Base-by-base conservation (phyloP, 768 basidiomycete species). In the Termitomyces sp. region DNA sequence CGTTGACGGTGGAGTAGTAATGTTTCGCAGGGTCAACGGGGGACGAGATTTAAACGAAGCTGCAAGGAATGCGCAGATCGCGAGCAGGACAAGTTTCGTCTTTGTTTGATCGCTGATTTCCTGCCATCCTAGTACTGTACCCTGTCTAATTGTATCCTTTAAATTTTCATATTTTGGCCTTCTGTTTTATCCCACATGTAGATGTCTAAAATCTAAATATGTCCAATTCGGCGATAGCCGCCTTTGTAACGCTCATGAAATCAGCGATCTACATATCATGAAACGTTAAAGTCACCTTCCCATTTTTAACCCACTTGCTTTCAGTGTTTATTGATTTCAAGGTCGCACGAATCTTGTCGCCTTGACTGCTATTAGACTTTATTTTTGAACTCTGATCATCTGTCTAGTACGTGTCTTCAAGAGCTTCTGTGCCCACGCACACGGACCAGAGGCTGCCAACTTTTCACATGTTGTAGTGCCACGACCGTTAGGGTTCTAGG, bases 21-120 rank as follows among this genome's bases (percentile, higher is more conserved):
- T 89, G n/a, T 78, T 84, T 65, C 75, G 79, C 70, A 79, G 88
- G 60, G 79, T 78, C 2, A 76, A 85, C 18, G 77, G 80, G 2
- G 88, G 88, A 20, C 71, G 76, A 38, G 77, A 82, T 62, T 71
- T 90, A 45, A 67, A 71, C 52, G 75, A 84, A 61, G 77, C 89
- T 18, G 85, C 79, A 3, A 75, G 77, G 66, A 87, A 88, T 68
- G 73, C 74, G 15, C 78, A 80, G 44, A 70, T 89, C 24, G 63
- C 60, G 22, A 65, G 60, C 42, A 61, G 66, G 13, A 68, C 69
- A 7, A 66, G 67, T 45, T 70, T 70, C n/a, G 67, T 70, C 39
- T 67, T 69, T 55, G 44, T 65, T 45, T 62, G 44, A 56, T 33
- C 7, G 36, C 7, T 38, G 28, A 59, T 28, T 11, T 39, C 38